Percentiles rank a stretch among this genome's conserved stretches.
phyloP scores from a whole-genome alignment of 306 rosid genomes.

The Albizia julibrissin region DNA sequence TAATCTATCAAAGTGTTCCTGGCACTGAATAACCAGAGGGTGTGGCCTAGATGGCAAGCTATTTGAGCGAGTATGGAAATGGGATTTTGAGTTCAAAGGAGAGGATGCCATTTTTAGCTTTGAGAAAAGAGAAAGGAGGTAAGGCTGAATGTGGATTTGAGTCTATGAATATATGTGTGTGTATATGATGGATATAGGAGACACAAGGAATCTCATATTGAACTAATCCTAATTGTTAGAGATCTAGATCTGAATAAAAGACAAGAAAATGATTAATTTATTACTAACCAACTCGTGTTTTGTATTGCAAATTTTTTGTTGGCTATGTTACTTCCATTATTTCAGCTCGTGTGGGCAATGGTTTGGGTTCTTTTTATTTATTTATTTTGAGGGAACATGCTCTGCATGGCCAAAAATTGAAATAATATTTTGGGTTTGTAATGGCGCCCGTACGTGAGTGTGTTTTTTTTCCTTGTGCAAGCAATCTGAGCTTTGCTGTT shows the following conservation, averaged over 20 bases:
- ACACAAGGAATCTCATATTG: background rate
- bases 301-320: background rate
- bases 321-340: background rate
- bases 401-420: background rate
- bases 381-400: background rate
- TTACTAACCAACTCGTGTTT: background rate
- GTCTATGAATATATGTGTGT: background rate
- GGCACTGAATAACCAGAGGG: background rate
- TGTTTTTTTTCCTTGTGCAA: background rate
- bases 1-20: background rate
- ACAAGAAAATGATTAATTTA: background rate
- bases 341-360: background rate
- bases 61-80: conserved; percentile 32
- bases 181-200: background rate
- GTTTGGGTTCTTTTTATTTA: background rate
- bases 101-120: conserved; percentile 23
- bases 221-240: background rate
- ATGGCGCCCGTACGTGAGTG: background rate
- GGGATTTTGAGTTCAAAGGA: conserved; percentile 13
- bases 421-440: background rate
- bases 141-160: background rate
- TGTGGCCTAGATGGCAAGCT: conserved; percentile 21
- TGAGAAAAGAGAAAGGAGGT: background rate
- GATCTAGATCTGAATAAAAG: conserved; percentile 6
- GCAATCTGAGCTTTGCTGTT: background rate